Evolutionary conservation across 345 rosid species (phyloP).

Genomic region (Pistacia vera): DNA sequence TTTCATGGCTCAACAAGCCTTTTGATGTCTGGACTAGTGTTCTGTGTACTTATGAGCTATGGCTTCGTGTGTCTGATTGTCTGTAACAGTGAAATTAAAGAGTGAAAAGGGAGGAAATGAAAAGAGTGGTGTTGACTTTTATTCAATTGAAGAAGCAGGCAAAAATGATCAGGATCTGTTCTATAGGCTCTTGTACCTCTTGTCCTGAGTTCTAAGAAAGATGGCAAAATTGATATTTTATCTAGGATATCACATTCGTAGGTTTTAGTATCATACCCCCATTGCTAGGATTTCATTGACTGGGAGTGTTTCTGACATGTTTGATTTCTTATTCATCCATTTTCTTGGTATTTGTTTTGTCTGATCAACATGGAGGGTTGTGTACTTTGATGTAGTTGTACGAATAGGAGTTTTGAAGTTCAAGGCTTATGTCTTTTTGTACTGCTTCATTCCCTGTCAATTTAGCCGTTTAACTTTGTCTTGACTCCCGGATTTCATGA

Average conservation of each 20-base stretch:
- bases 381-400: neutral
- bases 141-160: neutral
- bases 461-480: neutral
- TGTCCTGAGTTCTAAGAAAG: too few species aligned
- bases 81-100: neutral
- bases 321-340: neutral
- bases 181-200: too few species aligned
- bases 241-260: neutral
- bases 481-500: neutral
- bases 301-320: neutral
- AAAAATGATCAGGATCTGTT: neutral
- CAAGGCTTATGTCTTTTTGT: neutral
- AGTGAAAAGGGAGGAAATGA: neutral
- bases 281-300: neutral
- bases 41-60: neutral
- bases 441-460: neutral
- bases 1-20: neutral
- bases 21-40: neutral
- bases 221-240: neutral
- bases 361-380: neutral
- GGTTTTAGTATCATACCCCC: neutral
- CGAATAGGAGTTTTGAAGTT: neutral
- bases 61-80: neutral
- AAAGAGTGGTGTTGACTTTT: neutral
- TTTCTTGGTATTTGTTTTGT: neutral